A percentile compares a stretch with the other conserved stretches of the same genome.
phyloP scores from a whole-genome alignment of 2,329 filamentous ascomycete genomes.

The Fonsecaea pugnacius region DNA sequence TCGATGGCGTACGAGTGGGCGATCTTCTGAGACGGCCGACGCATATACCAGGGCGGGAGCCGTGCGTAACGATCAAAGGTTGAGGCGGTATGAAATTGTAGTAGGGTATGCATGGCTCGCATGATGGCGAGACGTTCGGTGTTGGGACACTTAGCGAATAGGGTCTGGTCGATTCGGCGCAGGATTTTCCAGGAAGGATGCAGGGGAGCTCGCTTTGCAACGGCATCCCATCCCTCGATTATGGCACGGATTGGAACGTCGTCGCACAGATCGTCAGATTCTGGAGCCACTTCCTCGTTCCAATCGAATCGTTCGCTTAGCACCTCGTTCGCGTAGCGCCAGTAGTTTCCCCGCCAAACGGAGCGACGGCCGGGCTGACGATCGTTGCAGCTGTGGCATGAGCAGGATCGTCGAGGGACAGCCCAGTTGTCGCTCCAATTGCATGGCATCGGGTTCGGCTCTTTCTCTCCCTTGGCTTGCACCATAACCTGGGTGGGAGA shows the following conservation, averaged over 20 bases:
- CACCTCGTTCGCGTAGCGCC: constrained; percentile 35
- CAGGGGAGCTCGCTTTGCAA: constrained; percentile 30
- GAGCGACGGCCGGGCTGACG: constrained; percentile 19
- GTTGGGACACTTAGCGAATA: constrained; percentile 29
- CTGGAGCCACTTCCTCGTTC: constrained; percentile 23
- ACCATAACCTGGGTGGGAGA: constrained; percentile 25
- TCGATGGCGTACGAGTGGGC: constrained; percentile 37
- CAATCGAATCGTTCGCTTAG: constrained; percentile 32
- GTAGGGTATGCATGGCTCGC: constrained; percentile 32
- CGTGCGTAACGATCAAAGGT: constrained; percentile 28
- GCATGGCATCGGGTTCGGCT: constrained; percentile 17
- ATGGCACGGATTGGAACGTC: constrained; percentile 35
- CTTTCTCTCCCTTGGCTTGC: constrained; percentile 15
- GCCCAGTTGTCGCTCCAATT: constrained; percentile 28
- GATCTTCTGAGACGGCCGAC: constrained; percentile 33
- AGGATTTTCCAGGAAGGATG: constrained; percentile 36
- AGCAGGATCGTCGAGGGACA: constrained; percentile 13
- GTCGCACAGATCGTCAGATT: constrained; percentile 24
- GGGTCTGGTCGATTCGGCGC: constrained; percentile 33
- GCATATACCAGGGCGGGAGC: constrained; percentile 35
- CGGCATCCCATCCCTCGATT: constrained; percentile 36
- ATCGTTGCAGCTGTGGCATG: constrained; percentile 20
- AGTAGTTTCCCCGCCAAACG: constrained; percentile 32
- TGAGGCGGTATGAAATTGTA: constrained; percentile 35
- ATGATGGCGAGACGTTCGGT: constrained; percentile 35